phyloP scores from a whole-genome alignment of 2,329 filamentous ascomycete species.

The Pseudogymnoascus sp. region DNA sequence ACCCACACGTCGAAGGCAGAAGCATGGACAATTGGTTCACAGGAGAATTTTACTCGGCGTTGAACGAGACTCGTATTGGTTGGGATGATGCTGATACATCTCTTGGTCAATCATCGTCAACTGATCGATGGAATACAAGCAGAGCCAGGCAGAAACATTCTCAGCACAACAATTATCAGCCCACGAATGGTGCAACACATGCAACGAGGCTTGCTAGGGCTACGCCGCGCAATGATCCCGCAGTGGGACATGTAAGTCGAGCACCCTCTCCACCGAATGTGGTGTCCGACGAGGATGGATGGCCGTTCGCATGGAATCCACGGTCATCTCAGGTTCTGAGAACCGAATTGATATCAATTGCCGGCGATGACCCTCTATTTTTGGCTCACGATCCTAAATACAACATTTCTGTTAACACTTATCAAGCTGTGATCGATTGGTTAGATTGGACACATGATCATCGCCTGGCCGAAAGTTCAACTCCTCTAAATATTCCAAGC shows the following conservation, averaged over 20 bases:
- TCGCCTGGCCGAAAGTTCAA: not conserved
- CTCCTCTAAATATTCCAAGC: conserved; percentile 15
- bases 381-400: conserved; percentile 18
- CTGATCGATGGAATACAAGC: not conserved
- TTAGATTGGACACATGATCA: not conserved
- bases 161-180: not conserved
- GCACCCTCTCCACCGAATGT: conserved; percentile 17
- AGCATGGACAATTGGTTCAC: conserved; percentile 20
- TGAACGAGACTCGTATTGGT: conserved; percentile 21
- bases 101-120: conserved; percentile 12
- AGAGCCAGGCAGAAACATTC: not conserved
- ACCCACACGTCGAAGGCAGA: not conserved
- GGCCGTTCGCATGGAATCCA: conserved; percentile 22
- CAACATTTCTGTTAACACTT: conserved; percentile 21
- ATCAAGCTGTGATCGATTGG: conserved; percentile 11
- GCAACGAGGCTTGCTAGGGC: not conserved
- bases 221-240: not conserved
- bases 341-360: conserved; percentile 17
- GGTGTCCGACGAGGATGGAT: conserved; percentile 20
- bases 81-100: conserved; percentile 12
- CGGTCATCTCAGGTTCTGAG: conserved; percentile 15
- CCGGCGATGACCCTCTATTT: conserved; percentile 17
- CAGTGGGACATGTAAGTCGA: conserved; percentile 6
- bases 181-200: not conserved
- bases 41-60: conserved; percentile 22